phyloP scores from a whole-genome alignment of 2,329 filamentous ascomycete species.

The Lachnellula suecica region DNA sequence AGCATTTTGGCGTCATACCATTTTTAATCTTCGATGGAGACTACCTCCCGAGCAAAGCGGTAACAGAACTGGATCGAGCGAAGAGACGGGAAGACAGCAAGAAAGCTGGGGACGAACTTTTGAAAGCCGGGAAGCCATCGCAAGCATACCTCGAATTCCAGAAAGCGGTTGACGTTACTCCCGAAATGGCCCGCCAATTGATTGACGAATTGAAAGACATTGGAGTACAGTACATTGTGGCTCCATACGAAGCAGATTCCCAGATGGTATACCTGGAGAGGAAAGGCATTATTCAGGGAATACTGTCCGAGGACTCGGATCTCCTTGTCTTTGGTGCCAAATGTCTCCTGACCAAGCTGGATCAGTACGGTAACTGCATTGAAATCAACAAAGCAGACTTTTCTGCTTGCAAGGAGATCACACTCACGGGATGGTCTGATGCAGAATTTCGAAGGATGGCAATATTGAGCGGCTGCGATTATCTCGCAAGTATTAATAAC shows the following conservation, averaged over 20 bases:
- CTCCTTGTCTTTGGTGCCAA: constrained; percentile 93
- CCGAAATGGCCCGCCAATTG: constrained; percentile 87
- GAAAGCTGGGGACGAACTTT: constrained; percentile 71
- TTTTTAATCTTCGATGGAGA: constrained; percentile 97
- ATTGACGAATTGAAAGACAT: constrained; percentile 88
- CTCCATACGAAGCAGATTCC: constrained; percentile 96
- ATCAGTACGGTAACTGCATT: constrained; percentile 89
- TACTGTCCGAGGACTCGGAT: constrained; percentile 95
- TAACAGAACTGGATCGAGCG: constrained; percentile 77
- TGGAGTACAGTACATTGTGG: constrained; percentile 83
- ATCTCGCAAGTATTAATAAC: constrained; percentile 79
- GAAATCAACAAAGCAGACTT: constrained; percentile 91
- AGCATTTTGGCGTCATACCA: constrained; percentile 90
- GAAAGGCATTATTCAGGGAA: constrained; percentile 79
- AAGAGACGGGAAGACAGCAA: constrained; percentile 75
- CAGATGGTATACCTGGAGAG: constrained; percentile 93
- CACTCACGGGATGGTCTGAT: constrained; percentile 88
- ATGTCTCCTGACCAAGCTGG: constrained; percentile 86
- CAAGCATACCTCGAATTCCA: constrained; percentile 86
- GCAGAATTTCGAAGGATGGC: constrained; percentile 91
- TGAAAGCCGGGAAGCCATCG: constrained; percentile 76
- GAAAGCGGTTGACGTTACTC: constrained; percentile 93
- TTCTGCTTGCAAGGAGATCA: constrained; percentile 82
- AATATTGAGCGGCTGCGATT: constrained; percentile 95
- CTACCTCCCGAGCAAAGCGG: constrained; percentile 88